Base-by-base conservation (phyloP, 805 yeast genomes). In the Myxozyma monticola region DNA sequence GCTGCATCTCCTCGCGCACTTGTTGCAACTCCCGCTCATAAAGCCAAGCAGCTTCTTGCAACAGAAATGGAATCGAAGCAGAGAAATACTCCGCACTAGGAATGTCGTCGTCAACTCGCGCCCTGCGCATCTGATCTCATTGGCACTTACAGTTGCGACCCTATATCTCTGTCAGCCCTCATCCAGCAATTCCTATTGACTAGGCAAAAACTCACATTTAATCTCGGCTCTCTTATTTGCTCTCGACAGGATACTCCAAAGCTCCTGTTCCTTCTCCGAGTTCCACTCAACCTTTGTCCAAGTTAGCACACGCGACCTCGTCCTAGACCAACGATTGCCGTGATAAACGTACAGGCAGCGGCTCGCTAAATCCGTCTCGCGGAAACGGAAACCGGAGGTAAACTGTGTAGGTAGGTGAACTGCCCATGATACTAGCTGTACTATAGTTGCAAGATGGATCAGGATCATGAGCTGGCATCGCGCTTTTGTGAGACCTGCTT, bases 351-450 rank as follows among this genome's bases (percentile, higher is more conserved):
- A 64, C 67, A 17, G 45, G 55, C 2, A 60, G 60, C 0, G 79
- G 78, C 50, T 74, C 77, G 2, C 49, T 62, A 42, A 72, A 70
- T 0, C 70, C 74, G n/a, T 65, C 61, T 28, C 78, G 63, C n/a
- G 68, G 63, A 4, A 71, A 71, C 24, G 74, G 72, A 14, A 75
- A 70, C 38, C 77, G 70, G 31, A 77, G 65, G 56, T 75, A 76
- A 4, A 76, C 76, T 7, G 68, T 56, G 39, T 49, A 53, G 18
- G 28, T 22, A 24, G 49, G 42, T 18, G 29, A 26, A 26, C n/a
- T n/a, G n/a, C n/a, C n/a, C n/a, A n/a, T n/a, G n/a, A n/a, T n/a
- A n/a, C n/a, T n/a, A n/a, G n/a, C n/a, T n/a, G n/a, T n/a, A n/a
- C n/a, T n/a, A n/a, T n/a, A n/a, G n/a, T n/a, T n/a, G n/a, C n/a